Conservation (phyloP, 176 grass and related monocot genomes). For the Zea luxurians region DNA sequence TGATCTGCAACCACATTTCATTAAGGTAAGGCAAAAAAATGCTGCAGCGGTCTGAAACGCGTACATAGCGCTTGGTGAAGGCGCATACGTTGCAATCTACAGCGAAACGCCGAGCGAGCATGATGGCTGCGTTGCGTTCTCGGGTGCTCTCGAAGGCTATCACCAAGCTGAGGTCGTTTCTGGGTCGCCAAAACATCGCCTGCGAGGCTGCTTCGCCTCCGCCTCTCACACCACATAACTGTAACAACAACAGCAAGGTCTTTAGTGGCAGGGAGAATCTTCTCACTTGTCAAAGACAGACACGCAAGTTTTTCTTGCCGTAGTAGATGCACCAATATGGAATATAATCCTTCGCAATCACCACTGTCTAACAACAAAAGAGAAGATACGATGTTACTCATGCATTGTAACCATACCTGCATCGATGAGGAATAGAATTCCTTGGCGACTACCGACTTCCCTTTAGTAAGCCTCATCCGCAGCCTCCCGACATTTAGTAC, state of each 20-base stretch:
- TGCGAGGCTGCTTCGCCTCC: constrained; percentile 69
- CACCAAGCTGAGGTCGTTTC: constrained; percentile 54
- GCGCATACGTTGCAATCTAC: constrained; percentile 79
- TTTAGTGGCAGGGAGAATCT: constrained; percentile 4
- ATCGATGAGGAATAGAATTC: constrained; percentile 94
- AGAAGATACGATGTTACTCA: constrained; percentile 6
- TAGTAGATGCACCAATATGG: constrained; percentile 1
- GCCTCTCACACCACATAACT: constrained; percentile 76
- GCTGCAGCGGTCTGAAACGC: neutral
- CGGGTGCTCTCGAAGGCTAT: constrained; percentile 68
- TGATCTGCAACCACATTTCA: constrained; percentile 49
- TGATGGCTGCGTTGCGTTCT: constrained; percentile 76
- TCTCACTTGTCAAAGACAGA: neutral
- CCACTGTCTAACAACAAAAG: neutral
- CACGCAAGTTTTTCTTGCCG: neutral
- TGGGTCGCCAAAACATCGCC: constrained; percentile 68
- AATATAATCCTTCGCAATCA: neutral
- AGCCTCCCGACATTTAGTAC: constrained; percentile 71
- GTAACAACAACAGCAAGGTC: constrained; percentile 12
- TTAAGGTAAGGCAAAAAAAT: neutral
- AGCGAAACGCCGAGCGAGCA: constrained; percentile 75
- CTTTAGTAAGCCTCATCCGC: constrained; percentile 73
- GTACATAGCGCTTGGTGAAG: neutral
- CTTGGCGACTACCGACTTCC: constrained; percentile 63
- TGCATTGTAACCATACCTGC: constrained; percentile 51